Base-by-base conservation (phyloP, 192 early-diverging fungal species). In the Coemansia sp. region DNA sequence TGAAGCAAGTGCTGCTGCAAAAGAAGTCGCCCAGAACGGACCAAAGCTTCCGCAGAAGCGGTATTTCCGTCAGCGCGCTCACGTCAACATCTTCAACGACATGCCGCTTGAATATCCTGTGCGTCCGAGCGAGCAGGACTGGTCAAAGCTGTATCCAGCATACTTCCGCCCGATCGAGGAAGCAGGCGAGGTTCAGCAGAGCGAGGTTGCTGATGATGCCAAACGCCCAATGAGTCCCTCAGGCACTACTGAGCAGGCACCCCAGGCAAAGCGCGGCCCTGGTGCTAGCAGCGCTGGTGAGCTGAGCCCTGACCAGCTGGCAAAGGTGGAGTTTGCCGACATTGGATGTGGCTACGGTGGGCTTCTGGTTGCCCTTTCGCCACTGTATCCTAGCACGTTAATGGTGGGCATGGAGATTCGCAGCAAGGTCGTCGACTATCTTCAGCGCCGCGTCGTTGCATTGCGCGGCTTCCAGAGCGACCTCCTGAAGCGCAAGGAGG, bases 391-490 rank as follows among this genome's bases (percentile, higher is more conserved):
- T 1, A 85, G 87, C 30, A 94, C 84, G 12, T 78, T 99, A 25
- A 96, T 98, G 84, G 66, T 99, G 22, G 98, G 96, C 50, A 98
- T 99, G 96, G 98, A 99, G 80, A 99, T 99, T 66, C 89, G 98
- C 25, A 84, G 86, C 43, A 95, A 97, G 66, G 93, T 99, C 15
- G 85, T 93, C 64, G 89, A 93, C 51, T 99, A 95, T 65, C 93
- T 99, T 5, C 80, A 88, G 62, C 79, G 89, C 64, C 83, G 91
- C 33, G 98, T 99, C 69, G 81, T 87, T 40, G 98, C 94, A 11
- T 74, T 94, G 39, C 86, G 92, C 25, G 62, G 55, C 11, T 84
- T 89, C 62, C 74, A 91, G 53, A 64, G 67, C 19, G 57, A 27
- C n/a, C 52, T 80, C 39, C 43, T 68, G 9, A 47, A 33, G 19